phyloP scores from a whole-genome alignment of 495 filamentous ascomycete species.

The Tuber microsphaerosporum region DNA sequence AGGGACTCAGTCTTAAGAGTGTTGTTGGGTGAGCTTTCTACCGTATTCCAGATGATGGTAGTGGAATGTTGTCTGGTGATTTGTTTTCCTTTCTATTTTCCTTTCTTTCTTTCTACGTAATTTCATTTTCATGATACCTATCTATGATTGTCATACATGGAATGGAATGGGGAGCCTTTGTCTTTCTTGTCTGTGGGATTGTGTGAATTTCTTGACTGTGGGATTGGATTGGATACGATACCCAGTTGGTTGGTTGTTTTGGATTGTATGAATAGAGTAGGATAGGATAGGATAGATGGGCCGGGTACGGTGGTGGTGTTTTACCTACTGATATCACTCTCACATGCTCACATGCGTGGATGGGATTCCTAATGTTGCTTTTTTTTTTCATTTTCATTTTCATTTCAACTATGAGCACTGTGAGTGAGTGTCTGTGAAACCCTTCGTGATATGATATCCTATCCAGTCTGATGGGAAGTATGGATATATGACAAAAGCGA shows the following conservation, averaged over 20 bases:
- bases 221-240: no score
- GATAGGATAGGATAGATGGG: neutral
- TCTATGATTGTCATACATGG: neutral
- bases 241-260: neutral
- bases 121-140: neutral
- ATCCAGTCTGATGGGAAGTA: neutral
- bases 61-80: neutral
- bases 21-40: constrained; percentile 61
- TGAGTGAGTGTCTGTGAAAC: neutral
- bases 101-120: neutral
- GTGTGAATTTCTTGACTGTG: neutral
- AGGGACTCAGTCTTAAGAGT: constrained; percentile 81
- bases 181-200: neutral
- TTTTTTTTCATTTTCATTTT: no score
- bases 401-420: neutral
- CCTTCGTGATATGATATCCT: neutral
- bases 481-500: neutral
- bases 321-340: neutral
- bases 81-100: neutral
- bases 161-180: neutral
- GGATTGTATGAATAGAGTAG: neutral
- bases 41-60: neutral
- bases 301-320: neutral
- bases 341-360: neutral
- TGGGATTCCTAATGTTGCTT: neutral